Conservation (phyloP, 75 land plant species). For the Cryptomeria japonica region DNA sequence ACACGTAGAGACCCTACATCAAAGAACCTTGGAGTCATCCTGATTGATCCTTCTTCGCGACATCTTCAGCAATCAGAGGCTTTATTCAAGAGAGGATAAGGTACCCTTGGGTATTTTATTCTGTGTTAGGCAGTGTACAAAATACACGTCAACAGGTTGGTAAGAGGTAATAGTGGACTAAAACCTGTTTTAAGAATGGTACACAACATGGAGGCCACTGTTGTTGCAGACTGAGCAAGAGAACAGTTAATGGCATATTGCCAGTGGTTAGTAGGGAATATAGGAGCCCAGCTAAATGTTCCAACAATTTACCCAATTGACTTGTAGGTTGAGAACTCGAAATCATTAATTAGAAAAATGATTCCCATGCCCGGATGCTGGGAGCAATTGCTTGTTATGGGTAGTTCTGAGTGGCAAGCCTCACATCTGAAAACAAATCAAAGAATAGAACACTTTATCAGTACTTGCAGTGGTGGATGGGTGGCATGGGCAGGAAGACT, state of each 20-base stretch:
- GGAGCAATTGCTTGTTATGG: neutral
- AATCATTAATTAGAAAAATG: neutral
- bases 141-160: no score
- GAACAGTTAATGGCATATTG: neutral
- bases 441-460: neutral
- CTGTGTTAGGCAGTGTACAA: no score
- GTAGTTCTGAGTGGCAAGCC: neutral
- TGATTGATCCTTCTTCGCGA: no score
- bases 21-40: no score
- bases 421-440: neutral
- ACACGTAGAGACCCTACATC: no score
- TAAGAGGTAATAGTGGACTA: neutral
- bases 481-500: neutral
- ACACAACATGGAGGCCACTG: neutral
- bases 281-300: neutral
- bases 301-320: neutral
- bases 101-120: no score
- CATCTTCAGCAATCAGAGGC: no score
- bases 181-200: neutral
- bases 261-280: neutral
- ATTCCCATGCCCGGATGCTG: neutral
- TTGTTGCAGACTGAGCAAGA: neutral
- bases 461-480: neutral
- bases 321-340: neutral
- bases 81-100: no score